Percentiles rank a stretch among this genome's conserved stretches.
Conservation (phyloP, 2,329 filamentous ascomycete species). For the Sarocladiaceae sp. region DNA sequence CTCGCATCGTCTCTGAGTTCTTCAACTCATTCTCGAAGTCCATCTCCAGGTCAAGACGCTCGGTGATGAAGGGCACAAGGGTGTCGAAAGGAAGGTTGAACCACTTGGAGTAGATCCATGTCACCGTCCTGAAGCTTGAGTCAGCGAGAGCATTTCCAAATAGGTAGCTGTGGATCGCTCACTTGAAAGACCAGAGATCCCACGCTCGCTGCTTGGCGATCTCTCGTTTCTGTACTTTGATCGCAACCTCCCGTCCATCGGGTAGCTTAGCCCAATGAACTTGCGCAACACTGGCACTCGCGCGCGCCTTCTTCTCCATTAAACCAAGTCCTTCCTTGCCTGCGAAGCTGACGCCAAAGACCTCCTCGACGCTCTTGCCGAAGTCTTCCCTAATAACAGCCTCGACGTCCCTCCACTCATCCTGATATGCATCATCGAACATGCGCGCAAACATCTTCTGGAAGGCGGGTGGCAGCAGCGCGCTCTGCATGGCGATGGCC, state of each 20-base stretch:
- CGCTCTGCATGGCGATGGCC: constrained; percentile 97
- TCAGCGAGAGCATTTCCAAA: constrained; percentile 12
- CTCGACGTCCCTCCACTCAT: constrained; percentile 79
- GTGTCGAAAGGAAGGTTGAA: constrained; percentile 93
- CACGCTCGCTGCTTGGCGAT: constrained; percentile 85
- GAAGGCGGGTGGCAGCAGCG: constrained; percentile 87
- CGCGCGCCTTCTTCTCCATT: constrained; percentile 55
- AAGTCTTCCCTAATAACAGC: constrained; percentile 84
- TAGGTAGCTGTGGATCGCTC: constrained; percentile 23
- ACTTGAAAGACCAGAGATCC: constrained; percentile 95
- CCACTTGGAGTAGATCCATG: constrained; percentile 74
- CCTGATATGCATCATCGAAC: constrained; percentile 97
- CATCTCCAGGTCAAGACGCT: constrained; percentile 86
- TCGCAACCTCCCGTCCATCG: constrained; percentile 85
- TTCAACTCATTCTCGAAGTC: constrained; percentile 89
- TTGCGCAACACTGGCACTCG: constrained; percentile 89
- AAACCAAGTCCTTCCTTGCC: constrained; percentile 61
- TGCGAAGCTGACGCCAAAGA: constrained; percentile 82
- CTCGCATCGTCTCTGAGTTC: constrained; percentile 80
- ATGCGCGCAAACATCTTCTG: constrained; percentile 93
- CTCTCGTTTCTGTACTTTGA: constrained; percentile 96
- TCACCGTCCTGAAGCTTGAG: constrained; percentile 55
- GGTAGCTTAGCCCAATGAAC: constrained; percentile 87
- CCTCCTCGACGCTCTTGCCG: constrained; percentile 77
- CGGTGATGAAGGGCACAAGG: constrained; percentile 85